These are phyloP conservation scores for Durio zibethinus DNA, from an alignment of 345 rosid species.

Conservation along the genomic window DNA sequence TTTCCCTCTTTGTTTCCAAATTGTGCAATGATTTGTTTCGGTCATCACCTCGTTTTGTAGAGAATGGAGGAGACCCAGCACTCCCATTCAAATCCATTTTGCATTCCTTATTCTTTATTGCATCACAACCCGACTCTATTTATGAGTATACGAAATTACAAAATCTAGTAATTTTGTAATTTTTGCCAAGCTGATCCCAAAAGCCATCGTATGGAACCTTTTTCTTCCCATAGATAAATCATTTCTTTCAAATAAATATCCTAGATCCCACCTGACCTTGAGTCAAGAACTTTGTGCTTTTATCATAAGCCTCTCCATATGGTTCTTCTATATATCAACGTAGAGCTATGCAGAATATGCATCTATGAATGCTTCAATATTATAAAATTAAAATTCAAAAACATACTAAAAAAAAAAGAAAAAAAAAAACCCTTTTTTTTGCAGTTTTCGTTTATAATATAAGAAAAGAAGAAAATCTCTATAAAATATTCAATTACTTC, in stretches of 20 bases:
- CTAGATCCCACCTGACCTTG: neutral
- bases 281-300: neutral
- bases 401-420: neutral
- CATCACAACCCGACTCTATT: conserved; percentile 17
- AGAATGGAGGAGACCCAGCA: conserved; percentile 11
- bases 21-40: conserved; percentile 2
- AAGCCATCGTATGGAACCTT: neutral
- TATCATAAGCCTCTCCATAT: neutral
- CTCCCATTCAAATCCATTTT: conserved; percentile 15
- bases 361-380: neutral
- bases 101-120: conserved; percentile 25
- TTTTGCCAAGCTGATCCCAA: neutral
- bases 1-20: conserved; percentile 11
- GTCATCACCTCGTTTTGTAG: neutral
- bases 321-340: neutral
- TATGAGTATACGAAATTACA: neutral
- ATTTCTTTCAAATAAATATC: neutral
- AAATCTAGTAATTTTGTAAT: conserved; percentile 1
- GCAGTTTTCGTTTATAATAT: neutral
- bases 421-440: neutral
- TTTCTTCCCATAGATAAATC: neutral
- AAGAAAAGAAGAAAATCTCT: too few relatives aligned
- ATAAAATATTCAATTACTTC: conserved; percentile 5
- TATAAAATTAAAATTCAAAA: neutral
- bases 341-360: neutral